These are phyloP conservation scores for Sporothrix phasma DNA, from an alignment of 2,329 filamentous ascomycete genomes.

Conservation along the genomic window DNA sequence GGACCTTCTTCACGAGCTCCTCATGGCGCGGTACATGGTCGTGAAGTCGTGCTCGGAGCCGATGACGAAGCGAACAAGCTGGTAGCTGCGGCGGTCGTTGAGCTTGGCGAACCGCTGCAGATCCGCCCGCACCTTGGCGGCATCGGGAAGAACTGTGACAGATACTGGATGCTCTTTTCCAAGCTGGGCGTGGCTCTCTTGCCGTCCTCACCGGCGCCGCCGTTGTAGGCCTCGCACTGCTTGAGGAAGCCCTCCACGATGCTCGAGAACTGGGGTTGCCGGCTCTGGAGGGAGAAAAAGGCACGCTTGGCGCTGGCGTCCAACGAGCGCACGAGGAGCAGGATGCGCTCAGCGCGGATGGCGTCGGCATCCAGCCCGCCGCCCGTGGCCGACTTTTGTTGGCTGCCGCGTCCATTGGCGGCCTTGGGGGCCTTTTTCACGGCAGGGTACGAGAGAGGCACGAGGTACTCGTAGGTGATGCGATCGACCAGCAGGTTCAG, in stretches of 20 bases:
- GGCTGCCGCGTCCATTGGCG: conserved; percentile 35
- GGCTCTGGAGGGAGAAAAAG: conserved; percentile 75
- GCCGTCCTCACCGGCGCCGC: conserved; percentile 67
- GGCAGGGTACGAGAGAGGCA: conserved; percentile 82
- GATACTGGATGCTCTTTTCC: conserved; percentile 59
- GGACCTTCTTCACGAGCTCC: conserved; percentile 75
- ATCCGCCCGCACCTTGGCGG: conserved; percentile 60
- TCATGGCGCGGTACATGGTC: conserved; percentile 80
- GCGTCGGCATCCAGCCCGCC: conserved; percentile 55
- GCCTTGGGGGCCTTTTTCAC: conserved; percentile 54
- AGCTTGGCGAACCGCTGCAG: conserved; percentile 83
- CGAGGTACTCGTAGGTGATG: conserved; percentile 74
- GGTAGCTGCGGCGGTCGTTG: conserved; percentile 82
- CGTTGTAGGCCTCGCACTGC: conserved; percentile 83
- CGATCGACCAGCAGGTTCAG: conserved; percentile 77
- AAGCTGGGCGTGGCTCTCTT: conserved; percentile 61
- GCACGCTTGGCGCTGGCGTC: conserved; percentile 72
- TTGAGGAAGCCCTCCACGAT: conserved; percentile 68
- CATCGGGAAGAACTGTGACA: conserved; percentile 67
- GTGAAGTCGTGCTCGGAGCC: conserved; percentile 83
- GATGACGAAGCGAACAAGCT: conserved; percentile 78
- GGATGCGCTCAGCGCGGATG: conserved; percentile 72
- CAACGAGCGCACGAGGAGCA: conserved; percentile 70
- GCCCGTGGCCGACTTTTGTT: conserved; percentile 4
- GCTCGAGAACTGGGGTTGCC: conserved; percentile 64